A percentile compares a stretch with the other conserved stretches of the same genome.
phyloP scores from a whole-genome alignment of 352 stramenopile species.

The Albugo candida region DNA sequence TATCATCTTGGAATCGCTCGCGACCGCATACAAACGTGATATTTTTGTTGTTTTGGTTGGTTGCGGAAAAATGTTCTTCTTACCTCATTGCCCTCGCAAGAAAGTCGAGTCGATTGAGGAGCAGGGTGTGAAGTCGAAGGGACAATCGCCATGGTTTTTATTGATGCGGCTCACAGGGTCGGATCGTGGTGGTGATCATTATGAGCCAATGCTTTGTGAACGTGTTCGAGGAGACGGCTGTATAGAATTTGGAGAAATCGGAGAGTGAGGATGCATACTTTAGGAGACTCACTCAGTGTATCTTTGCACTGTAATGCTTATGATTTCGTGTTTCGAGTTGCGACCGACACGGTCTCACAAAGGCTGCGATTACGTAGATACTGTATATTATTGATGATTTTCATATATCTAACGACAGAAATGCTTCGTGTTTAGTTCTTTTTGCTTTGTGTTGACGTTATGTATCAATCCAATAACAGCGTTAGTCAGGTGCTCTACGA shows the following conservation, averaged over 20 bases:
- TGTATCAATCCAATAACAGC: no score
- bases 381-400: no score
- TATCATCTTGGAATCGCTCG: constrained; percentile 65
- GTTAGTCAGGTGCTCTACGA: no score
- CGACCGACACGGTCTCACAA: no score
- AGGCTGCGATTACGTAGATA: neutral
- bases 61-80: constrained; percentile 78
- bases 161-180: constrained; percentile 73
- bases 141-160: constrained; percentile 69
- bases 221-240: constrained; percentile 65
- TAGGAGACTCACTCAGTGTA: no score
- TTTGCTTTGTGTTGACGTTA: no score
- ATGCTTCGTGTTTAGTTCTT: no score
- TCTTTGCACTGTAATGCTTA: no score
- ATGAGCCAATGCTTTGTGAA: constrained; percentile 75
- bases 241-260: constrained; percentile 66
- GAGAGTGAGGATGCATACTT: constrained; percentile 19
- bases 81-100: constrained; percentile 47
- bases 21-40: constrained; percentile 72
- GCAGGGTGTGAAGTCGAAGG: constrained; percentile 24
- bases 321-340: no score
- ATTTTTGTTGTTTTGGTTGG: constrained; percentile 78
- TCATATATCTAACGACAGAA: no score
- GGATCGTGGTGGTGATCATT: constrained; percentile 71
- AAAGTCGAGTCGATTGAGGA: constrained; percentile 18